A percentile compares a stretch with the other conserved stretches of the same genome.
Evolutionary conservation across 2,329 filamentous ascomycete genomes (phyloP).

Genomic region (Chaetomium sp.): DNA sequence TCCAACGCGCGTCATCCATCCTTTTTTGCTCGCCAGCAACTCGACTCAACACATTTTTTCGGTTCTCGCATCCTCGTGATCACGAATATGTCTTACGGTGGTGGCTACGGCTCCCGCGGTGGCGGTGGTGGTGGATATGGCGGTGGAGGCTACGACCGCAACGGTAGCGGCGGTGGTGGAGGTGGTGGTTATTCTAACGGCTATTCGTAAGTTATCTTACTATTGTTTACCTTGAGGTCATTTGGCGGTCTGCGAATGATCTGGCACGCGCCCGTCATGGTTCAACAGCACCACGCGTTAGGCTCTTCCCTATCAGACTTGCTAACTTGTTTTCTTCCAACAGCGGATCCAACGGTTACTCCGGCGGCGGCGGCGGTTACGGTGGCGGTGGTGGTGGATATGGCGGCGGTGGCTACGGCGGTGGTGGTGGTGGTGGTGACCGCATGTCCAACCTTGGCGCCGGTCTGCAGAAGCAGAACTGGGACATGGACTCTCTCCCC

Average conservation of each 20-base stretch:
- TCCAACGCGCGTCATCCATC: background rate
- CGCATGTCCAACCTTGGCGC: slow-evolving; percentile 89
- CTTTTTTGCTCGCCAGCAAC: background rate
- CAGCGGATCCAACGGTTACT: slow-evolving; percentile 32
- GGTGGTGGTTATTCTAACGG: slow-evolving; percentile 24
- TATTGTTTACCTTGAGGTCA: background rate
- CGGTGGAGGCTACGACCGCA: no score
- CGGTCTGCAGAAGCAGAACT: slow-evolving; percentile 79
- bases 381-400: slow-evolving; percentile 51
- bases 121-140: slow-evolving; percentile 2
- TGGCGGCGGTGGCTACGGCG: slow-evolving; percentile 41
- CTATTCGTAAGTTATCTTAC: slow-evolving; percentile 17
- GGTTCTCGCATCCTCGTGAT: slow-evolving; percentile 5
- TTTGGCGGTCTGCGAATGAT: background rate
- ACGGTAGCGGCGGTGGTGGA: slow-evolving; percentile 34
- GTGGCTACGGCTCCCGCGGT: slow-evolving; percentile 37
- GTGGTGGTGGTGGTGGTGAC: slow-evolving; percentile 59
- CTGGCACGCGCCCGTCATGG: background rate
- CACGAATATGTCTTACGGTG: slow-evolving; percentile 24
- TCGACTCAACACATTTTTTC: background rate
- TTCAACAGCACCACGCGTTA: background rate
- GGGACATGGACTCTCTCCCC: slow-evolving; percentile 73
- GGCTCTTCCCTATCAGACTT: background rate
- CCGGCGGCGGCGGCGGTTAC: slow-evolving; percentile 35
- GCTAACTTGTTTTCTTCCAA: slow-evolving; percentile 13